Evolutionary conservation across 176 grass and related monocot genomes (phyloP).

Genomic region (Phyllostachys edulis): DNA sequence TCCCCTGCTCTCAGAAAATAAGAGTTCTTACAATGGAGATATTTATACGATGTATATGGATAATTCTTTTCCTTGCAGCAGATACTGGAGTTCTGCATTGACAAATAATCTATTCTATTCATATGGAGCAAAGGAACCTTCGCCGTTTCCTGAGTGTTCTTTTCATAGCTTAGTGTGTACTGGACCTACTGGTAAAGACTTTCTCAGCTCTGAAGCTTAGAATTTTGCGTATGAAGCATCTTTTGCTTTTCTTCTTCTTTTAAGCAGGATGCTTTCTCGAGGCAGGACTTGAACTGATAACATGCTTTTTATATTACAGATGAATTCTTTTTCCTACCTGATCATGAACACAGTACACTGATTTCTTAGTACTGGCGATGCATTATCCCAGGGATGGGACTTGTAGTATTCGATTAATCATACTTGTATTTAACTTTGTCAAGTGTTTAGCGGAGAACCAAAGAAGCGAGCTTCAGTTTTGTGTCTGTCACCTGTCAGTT

Average conservation of each 20-base stretch:
- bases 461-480: too few relatives aligned
- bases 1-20: not conserved
- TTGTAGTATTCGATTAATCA: conserved; percentile 28
- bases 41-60: not conserved
- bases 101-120: not conserved
- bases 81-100: not conserved
- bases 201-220: conserved; percentile 21
- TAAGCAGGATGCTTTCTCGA: conserved; percentile 11
- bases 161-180: not conserved
- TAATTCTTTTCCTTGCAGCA: conserved; percentile 16
- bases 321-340: not conserved
- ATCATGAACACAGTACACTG: conserved; percentile 26
- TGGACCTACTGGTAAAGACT: conserved; percentile 13
- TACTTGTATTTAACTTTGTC: conserved; percentile 17
- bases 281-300: not conserved
- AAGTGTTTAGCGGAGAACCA: not conserved
- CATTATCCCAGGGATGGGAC: conserved; percentile 22
- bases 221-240: conserved; percentile 31
- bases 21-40: not conserved
- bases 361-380: conserved; percentile 23
- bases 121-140: not conserved
- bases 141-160: conserved; percentile 15
- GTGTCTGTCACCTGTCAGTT: not conserved
- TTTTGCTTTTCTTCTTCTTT: conserved; percentile 9
- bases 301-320: conserved; percentile 11